Base-by-base conservation (phyloP, 225 moss, liverwort and hornwort species). In the Pseudisothecium myosuroides region DNA sequence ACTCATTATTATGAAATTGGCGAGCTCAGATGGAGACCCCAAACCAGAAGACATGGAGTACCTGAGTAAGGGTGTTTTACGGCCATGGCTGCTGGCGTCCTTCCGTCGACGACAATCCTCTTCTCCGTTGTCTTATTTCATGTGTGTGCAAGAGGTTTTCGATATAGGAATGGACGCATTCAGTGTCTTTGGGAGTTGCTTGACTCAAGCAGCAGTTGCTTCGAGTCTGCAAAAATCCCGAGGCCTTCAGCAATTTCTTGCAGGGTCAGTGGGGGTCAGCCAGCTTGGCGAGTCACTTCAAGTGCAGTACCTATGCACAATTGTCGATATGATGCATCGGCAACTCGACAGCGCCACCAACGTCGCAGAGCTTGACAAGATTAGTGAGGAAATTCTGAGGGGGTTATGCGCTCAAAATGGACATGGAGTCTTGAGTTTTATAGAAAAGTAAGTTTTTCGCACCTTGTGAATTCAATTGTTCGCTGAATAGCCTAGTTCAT, bases 151-250 rank as follows among this genome's bases (percentile, higher is more conserved):
- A 86, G 89, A 88, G 37, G 75, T 94, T 88, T 52, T 92, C 37
- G 15, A 89, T 52, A 31, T 58, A 43, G 91, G 82, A 60, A 67
- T 92, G 27, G 24, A 65, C 17, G 52, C 92, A 27, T 87, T 55
- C 56, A 81, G 91, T 76, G 52, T 71, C 37, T 76, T 92, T 65
- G 94, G 88, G 47, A 69, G 52, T 9, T 88, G 81, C 77, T 87
- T 94, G 86, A 91, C 71, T 78, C 81, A 88, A 91, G 83, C 91
- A 76, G 94, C 92, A 49, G 90, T 90, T 67, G 45, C 87, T 47
- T 84, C 81, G 10, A 94, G 92, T 85, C 84, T 88, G 65, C 89
- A 91, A 73, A 79, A 85, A 58, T 90, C 82, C 45, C 88, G 66
- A 34, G 86, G 87, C 19, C 39, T 89, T 61, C 76, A 86, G 36